Evolutionary conservation across 345 rosid species (phyloP), one percentile per base, ranked within the genome.

Genomic region (Noccaea caerulescens): DNA sequence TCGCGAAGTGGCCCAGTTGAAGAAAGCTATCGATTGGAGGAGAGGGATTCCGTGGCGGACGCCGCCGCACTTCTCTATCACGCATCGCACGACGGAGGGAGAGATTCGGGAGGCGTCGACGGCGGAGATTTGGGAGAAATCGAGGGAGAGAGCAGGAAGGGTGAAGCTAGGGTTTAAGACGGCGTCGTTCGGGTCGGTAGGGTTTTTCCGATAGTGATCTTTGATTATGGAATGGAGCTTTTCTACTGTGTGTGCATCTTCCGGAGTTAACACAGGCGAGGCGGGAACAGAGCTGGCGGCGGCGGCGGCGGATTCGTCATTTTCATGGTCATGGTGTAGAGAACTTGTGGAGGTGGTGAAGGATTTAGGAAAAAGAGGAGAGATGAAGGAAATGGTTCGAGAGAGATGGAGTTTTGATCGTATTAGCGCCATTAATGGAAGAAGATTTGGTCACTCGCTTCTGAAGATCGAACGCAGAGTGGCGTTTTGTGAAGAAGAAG

Each of bases 21-120:
- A 94, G 82, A 94, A 94, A 0, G 93, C 78, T 10, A 91, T 79
- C 16, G 87, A 63, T 42, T 86, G 95, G 75, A 50, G 79, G 70
- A 91, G 75, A 8, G 97, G 96, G 73, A 94, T 81, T 20, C 99
- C 95, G 50, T 85, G 93, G 72, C 98, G 96, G 58, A 80, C 85
- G 23, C 73, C 60, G 47, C 84, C 82, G 73, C 90, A 91, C 70
- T 76, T 83, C 74, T 85, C 84, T 61, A 94, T 78, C 18, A 91
- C 96, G 61, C 42, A 78, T 69, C 79, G 84, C 14, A 81, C 78
- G 63, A 83, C 42, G 73, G 79, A 55, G 13, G 92, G 76, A 45
- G 97, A 80, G 79, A 87, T 30, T 14, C 79, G 16, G n/a, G 78
- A 73, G 3, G 72, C 12, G 6, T 39, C 65, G 53, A 39, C 49